Evolutionary conservation across 75 land plant species (phyloP).

Genomic region (Selaginella tamariscina): DNA sequence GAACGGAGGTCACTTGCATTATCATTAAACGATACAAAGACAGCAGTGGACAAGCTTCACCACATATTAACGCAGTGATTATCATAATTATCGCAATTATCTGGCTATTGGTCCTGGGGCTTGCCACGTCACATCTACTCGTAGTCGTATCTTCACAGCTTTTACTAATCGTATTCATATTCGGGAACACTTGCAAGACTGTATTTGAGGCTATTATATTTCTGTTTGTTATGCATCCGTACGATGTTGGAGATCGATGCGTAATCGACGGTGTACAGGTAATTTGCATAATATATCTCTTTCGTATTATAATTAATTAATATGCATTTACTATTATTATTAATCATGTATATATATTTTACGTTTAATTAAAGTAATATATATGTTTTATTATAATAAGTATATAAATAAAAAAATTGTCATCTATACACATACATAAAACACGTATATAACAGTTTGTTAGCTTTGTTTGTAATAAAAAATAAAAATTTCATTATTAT

Average conservation of each 20-base stretch:
- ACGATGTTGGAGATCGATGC: slow-evolving; percentile 64
- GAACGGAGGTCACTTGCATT: slow-evolving; percentile 2
- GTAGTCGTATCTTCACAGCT: slow-evolving; percentile 45
- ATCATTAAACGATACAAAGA: background rate
- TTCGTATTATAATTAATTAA: background rate
- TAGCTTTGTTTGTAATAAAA: background rate
- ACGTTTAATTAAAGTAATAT: background rate
- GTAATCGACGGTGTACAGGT: slow-evolving; percentile 60
- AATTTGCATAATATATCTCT: background rate
- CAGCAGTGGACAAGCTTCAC: slow-evolving; percentile 9
- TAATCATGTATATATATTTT: background rate
- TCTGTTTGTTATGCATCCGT: slow-evolving; percentile 55
- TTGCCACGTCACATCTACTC: slow-evolving; percentile 40
- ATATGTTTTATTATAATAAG: background rate
- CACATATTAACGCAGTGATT: background rate
- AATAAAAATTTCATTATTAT: background rate
- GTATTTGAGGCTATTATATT: slow-evolving; percentile 56
- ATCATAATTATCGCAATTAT: slow-evolving; percentile 20
- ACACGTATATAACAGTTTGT: background rate
- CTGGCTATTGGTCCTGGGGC: slow-evolving; percentile 38
- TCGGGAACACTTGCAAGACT: slow-evolving; percentile 43
- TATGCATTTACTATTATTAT: background rate
- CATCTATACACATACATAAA: background rate
- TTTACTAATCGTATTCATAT: slow-evolving; percentile 42
- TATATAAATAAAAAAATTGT: background rate